These are phyloP conservation scores for Solanum sejunctum DNA, from an alignment of 257 asterid species.

Conservation along the genomic window DNA sequence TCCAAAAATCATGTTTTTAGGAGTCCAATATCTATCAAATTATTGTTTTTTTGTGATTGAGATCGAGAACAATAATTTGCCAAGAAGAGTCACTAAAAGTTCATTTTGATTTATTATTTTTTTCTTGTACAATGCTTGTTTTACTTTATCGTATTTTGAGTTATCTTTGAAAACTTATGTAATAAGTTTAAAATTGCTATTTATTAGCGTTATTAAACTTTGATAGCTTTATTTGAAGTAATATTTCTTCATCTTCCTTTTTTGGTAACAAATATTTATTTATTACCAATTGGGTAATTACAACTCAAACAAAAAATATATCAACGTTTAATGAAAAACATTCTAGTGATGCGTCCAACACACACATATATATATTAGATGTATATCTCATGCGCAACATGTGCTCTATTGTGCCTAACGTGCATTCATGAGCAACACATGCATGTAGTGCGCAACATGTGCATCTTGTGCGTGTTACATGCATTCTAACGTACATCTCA, in stretches of 20 bases:
- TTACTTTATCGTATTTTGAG: neutral
- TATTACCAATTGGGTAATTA: too few species aligned
- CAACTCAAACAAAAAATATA: neutral
- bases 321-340: neutral
- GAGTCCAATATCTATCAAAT: constrained; percentile 10
- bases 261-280: too few species aligned
- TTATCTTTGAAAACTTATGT: neutral
- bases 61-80: neutral
- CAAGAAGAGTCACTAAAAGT: neutral
- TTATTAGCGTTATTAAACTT: too few species aligned
- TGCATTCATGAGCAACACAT: neutral
- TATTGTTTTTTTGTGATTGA: neutral
- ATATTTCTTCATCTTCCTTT: too few species aligned
- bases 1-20: constrained; percentile 4
- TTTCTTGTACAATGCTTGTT: neutral
- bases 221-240: too few species aligned
- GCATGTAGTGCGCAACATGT: too few species aligned
- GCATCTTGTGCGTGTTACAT: neutral
- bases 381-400: neutral
- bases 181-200: too few species aligned
- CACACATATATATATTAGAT: neutral
- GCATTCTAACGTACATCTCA: neutral
- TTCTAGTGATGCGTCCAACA: neutral
- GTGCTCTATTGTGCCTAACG: neutral
- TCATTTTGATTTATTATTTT: neutral